Evolutionary conservation across 192 early-diverging fungal genomes (phyloP).

Genomic region (Coemansia biformis): DNA sequence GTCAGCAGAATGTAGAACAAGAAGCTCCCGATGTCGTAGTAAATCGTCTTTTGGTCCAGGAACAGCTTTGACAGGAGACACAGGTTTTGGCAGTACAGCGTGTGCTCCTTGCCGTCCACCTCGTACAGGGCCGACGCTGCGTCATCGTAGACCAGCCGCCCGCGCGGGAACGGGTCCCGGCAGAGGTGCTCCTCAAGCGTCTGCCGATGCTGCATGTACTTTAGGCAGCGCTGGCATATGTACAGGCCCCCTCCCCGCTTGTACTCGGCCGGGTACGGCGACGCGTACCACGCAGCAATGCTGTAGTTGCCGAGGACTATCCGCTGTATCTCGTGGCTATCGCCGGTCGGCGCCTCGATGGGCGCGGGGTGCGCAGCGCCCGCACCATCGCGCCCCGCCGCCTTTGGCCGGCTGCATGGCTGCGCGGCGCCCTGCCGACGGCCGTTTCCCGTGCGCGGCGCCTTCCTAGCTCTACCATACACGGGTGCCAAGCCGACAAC

Average conservation of each 20-base stretch:
- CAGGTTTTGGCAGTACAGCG: conserved; percentile 93
- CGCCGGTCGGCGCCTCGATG: neutral
- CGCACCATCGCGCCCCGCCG: neutral
- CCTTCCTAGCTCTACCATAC: neutral
- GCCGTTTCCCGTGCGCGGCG: neutral
- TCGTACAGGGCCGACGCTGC: conserved; percentile 57
- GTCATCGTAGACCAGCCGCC: conserved; percentile 76
- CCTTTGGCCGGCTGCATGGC: too few relatives aligned
- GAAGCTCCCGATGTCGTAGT: conserved; percentile 90
- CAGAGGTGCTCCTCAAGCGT: conserved; percentile 58
- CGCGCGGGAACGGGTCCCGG: conserved; percentile 66
- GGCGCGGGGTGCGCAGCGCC: neutral
- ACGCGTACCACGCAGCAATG: conserved; percentile 90
- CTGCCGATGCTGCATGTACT: conserved; percentile 79
- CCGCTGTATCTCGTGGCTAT: conserved; percentile 20
- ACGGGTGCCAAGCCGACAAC: too few relatives aligned
- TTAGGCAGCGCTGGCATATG: conserved; percentile 89
- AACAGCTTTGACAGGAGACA: conserved; percentile 92
- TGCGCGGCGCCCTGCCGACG: too few relatives aligned
- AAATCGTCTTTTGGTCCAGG: conserved; percentile 94
- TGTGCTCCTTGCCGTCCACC: conserved; percentile 81
- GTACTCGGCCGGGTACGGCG: conserved; percentile 93
- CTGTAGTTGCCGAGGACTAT: conserved; percentile 74
- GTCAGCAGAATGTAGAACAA: conserved; percentile 83
- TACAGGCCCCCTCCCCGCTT: conserved; percentile 63